Conservation (phyloP, 768 basidiomycete genomes). For the Tulasnella sp. region DNA sequence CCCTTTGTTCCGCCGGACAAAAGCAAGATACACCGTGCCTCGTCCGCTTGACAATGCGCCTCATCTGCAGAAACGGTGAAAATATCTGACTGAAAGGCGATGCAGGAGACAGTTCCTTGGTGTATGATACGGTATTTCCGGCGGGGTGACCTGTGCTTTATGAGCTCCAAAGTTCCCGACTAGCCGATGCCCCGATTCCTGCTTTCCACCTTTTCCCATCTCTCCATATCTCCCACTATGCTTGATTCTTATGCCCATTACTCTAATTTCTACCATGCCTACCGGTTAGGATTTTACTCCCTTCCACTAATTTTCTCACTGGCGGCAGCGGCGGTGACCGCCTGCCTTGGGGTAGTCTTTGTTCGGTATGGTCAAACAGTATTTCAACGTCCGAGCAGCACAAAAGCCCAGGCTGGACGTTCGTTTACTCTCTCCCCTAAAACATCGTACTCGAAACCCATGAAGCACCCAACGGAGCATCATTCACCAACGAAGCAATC, state of each 20-base stretch:
- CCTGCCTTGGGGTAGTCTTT: neutral
- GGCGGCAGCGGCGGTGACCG: neutral
- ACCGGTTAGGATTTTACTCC: too few relatives aligned
- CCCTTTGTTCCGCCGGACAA: neutral
- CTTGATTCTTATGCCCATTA: too few relatives aligned
- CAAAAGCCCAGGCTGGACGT: neutral
- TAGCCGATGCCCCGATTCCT: neutral
- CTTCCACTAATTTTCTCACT: too few relatives aligned
- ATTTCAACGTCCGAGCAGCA: neutral
- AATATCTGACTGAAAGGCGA: neutral
- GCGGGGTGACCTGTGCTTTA: neutral
- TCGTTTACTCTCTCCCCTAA: neutral
- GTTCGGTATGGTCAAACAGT: neutral
- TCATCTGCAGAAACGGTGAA: neutral
- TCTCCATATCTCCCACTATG: too few relatives aligned
- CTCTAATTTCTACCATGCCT: too few relatives aligned
- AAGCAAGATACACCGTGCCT: neutral
- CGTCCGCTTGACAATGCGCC: neutral
- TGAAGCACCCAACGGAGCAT: neutral
- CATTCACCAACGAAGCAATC: neutral
- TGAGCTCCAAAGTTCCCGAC: neutral
- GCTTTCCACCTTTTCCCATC: too few relatives aligned
- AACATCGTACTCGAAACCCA: neutral
- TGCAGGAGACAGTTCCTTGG: neutral
- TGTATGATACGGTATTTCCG: neutral